These are phyloP conservation scores for Pythium guiyangense DNA, from an alignment of 352 stramenopile genomes.

Conservation along the genomic window DNA sequence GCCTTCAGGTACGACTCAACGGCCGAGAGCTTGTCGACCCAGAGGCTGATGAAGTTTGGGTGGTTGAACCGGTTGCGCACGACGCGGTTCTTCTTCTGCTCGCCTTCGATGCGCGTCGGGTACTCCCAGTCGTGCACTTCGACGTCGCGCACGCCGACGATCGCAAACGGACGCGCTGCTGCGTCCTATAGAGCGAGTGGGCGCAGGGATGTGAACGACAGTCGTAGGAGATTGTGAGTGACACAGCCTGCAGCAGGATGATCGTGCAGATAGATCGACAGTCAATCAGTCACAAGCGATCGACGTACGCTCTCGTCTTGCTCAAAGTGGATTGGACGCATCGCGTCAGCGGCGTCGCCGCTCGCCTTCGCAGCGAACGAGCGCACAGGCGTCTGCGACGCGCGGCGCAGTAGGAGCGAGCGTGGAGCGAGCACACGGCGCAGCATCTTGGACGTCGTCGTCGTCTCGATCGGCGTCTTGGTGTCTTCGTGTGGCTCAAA, in stretches of 20 bases:
- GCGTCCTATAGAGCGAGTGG: constrained; percentile 23
- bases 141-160: constrained; percentile 76
- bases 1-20: constrained; percentile 64
- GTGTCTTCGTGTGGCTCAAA: constrained; percentile 5
- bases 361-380: constrained; percentile 19
- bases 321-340: constrained; percentile 74
- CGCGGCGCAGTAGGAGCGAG: constrained; percentile 11
- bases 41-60: constrained; percentile 84
- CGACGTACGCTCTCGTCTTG: constrained; percentile 55
- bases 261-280: background rate
- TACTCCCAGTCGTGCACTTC: constrained; percentile 78
- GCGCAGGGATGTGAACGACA: background rate
- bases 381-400: constrained; percentile 12
- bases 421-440: constrained; percentile 13
- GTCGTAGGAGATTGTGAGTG: background rate
- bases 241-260: background rate
- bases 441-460: constrained; percentile 13
- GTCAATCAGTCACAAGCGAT: no score
- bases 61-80: constrained; percentile 74
- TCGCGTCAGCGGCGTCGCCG: constrained; percentile 9
- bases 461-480: constrained; percentile 2
- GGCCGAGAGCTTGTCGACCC: constrained; percentile 67
- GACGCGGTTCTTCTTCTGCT: constrained; percentile 50
- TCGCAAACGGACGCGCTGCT: constrained; percentile 52
- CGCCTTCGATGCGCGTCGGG: constrained; percentile 57